Percentiles rank a stretch among this genome's conserved stretches.
Evolutionary conservation across 164 flowering plant genomes (phyloP).

Genomic region (Kalanchoe fedtschenkoi): DNA sequence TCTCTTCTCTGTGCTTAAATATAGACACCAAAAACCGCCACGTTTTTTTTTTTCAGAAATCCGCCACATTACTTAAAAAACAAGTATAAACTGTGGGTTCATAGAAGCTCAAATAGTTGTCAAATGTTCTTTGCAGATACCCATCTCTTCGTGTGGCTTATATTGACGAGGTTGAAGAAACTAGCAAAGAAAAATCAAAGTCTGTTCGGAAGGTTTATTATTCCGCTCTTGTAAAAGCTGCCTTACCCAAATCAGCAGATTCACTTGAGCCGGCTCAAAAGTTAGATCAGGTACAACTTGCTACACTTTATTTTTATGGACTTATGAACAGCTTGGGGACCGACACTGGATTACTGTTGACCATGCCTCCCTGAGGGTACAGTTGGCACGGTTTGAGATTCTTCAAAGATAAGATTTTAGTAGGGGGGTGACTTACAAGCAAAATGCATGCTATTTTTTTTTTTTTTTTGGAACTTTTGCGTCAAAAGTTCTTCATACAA

Average conservation of each 20-base stretch:
- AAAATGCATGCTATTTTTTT: neutral
- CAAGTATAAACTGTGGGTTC: neutral
- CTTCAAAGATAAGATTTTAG: neutral
- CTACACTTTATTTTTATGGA: neutral
- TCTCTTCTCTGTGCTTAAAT: neutral
- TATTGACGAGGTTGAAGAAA: conserved; percentile 49
- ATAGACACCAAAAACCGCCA: conserved; percentile 4
- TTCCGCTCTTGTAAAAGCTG: conserved; percentile 46
- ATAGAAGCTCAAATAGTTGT: neutral
- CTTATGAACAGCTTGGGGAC: neutral
- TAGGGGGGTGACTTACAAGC: neutral
- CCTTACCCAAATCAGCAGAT: conserved; percentile 30
- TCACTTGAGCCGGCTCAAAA: conserved; percentile 40
- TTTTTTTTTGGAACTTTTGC: neutral
- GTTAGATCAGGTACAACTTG: conserved; percentile 37
- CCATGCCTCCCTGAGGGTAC: neutral
- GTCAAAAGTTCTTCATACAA: neutral
- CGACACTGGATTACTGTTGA: too few species aligned
- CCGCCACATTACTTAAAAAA: neutral
- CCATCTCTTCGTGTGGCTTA: conserved; percentile 59
- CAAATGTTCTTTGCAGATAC: conserved; percentile 24
- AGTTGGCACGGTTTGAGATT: neutral
- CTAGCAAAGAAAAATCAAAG: conserved; percentile 26
- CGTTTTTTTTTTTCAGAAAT: too few species aligned
- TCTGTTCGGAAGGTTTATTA: conserved; percentile 35